Base-by-base conservation (phyloP, 306 rosid species). In the Cucurbita moschata region DNA sequence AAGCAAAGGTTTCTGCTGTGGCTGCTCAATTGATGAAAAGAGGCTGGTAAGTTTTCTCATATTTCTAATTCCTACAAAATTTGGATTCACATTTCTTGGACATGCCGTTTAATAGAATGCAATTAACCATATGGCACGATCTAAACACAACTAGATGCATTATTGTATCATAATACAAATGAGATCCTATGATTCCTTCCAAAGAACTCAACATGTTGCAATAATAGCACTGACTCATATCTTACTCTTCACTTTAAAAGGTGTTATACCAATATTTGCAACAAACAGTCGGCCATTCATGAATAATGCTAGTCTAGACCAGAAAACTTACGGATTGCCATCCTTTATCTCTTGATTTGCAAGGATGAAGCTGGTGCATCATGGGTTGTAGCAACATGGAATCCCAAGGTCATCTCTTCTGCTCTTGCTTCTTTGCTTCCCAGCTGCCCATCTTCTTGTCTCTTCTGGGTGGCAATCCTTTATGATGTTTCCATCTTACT, bases 11-110 rank as follows among this genome's bases (percentile, higher is more conserved):
- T 76, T 87, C 98, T 77, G 88, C 97, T 15, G 97, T 93, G 77
- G 97, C 98, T 76, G 83, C 94, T 80, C 98, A 90, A 79, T 83
- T 93, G 84, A 82, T 93, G 87, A 93, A 93, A 87, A 88, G 98
- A 87, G 98, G 94, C 75, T 93, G 98, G 98, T 93, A 83, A 81
- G 88, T 77, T 72, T 72, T 6, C 75, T 50, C 61, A 21, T 46
- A 35, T 47, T 62, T 74, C 8, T 75, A n/a, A 2, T 59, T 52
- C 12, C 37, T 39, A 49, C 18, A 49, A 49, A 16, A 16, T 15
- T 15, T 49, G 60, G 19, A 47, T 69, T 47, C 5, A 44, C 26
- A 23, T 49, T 71, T 71, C 44, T 30, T 26, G 21, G 10, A 16
- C 23, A 11, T 5, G 21, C 10, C 35, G 15, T 50, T 23, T 70